These are phyloP conservation scores for Truncatella angustata DNA, from an alignment of 2,329 filamentous ascomycete genomes.

Conservation along the genomic window DNA sequence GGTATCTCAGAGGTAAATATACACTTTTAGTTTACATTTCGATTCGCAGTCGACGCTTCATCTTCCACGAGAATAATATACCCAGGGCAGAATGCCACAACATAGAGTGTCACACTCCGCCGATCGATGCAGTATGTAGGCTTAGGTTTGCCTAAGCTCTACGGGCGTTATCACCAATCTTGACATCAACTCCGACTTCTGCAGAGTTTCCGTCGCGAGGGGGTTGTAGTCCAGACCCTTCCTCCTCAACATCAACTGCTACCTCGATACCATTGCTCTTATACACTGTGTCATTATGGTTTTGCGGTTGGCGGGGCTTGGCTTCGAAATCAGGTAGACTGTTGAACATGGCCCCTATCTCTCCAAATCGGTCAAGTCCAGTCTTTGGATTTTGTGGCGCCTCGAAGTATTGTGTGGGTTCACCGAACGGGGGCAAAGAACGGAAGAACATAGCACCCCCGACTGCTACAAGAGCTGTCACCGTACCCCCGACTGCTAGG, in stretches of 20 bases:
- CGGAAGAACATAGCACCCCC: slow-evolving; percentile 40
- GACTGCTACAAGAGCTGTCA: slow-evolving; percentile 27
- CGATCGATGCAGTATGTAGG: no score
- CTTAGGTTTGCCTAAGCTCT: background rate
- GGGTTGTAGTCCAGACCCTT: background rate
- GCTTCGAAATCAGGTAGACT: slow-evolving; percentile 17
- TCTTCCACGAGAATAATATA: no score
- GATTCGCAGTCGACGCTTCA: no score
- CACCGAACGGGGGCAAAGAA: slow-evolving; percentile 43
- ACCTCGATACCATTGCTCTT: slow-evolving; percentile 9
- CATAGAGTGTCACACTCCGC: no score
- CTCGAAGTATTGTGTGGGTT: slow-evolving; percentile 42
- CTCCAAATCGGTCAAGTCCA: slow-evolving; percentile 42
- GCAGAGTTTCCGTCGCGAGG: slow-evolving; percentile 4
- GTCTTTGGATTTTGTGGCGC: slow-evolving; percentile 21
- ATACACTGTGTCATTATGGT: slow-evolving; percentile 13
- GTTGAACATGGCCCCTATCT: slow-evolving; percentile 44
- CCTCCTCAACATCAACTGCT: slow-evolving; percentile 10
- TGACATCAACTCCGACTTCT: slow-evolving; percentile 1
- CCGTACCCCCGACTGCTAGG: slow-evolving; percentile 34
- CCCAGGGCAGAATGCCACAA: no score
- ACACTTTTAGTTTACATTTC: no score
- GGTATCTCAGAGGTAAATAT: no score
- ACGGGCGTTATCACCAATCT: background rate
- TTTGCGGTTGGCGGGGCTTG: background rate